Evolutionary conservation across 257 asterid genomes (phyloP), one percentile per base, ranked within the genome.

Genomic region (Nicotiana noctiflora): DNA sequence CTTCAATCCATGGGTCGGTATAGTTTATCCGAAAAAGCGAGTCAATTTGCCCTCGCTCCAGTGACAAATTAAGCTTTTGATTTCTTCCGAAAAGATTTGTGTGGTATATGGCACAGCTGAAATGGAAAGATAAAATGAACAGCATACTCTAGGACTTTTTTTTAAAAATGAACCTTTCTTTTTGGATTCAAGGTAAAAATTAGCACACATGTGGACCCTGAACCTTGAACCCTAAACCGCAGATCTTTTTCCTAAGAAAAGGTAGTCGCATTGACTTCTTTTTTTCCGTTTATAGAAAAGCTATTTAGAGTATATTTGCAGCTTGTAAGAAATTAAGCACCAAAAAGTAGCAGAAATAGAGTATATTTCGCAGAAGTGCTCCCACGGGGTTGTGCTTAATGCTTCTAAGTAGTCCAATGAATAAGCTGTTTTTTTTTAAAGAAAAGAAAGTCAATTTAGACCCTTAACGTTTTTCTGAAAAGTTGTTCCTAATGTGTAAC

Each of bases 1-100:
- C 99, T 88, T 96, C 97, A 79, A 93, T 91, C 98, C 99, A 96
- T 65, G 99, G 99, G 81, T 92, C 98, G 21, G 96, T 92, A 84
- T 92, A 94, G 85, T 93, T 96, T 83, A 96, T 83, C 87, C 96
- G 89, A 86, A 93, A 96, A 84, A 93, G 88, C 63, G 98, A 96
- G 81, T 93, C 99, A 76, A 96, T 91, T 80, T 96, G 98, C 70
- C 99, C 98, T 85, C 98, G 89, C 92, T 96, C 99, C 79, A 93
- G 60, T 21, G 99, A 93, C 67, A 96, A 89, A 87, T 96, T 96
- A 79, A 96, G 93, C 86, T 96, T 96, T 83, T 94, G 98, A 91
- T 94, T 94, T 88, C 97, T 90, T 81, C 99, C 99, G 51, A 91
- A 91, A 53, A 96, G 98, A 89, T 94, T 96, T 85, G 90, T 94